Base-by-base conservation (phyloP, 106 monocot species). In the Allium sativum region DNA sequence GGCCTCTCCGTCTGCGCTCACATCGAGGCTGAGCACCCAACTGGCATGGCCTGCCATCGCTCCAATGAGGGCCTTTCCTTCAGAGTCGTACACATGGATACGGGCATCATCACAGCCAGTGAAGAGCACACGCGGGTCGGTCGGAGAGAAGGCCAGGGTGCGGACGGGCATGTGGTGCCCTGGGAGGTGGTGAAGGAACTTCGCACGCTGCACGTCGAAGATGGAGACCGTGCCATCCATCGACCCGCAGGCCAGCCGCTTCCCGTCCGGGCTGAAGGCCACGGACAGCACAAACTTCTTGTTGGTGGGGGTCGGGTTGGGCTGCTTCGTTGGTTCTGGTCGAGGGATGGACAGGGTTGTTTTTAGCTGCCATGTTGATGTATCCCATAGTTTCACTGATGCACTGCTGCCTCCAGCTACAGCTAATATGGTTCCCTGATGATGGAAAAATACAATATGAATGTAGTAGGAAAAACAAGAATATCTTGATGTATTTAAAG, bases 391-490 rank as follows among this genome's bases (percentile, higher is more conserved):
- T 76, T 99, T 99, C 42, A 99, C 64, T 5, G 88, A 72, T 0
- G 73, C 88, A 64, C 92, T 99, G 66, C 88, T 80, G 45, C 92
- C 98, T 55, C 91, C 92, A 45, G 98, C 98, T 50, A 92, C 98
- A 13, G 98, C 98, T 45, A 99, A 52, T 59, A 86, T 65, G 58
- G 66, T 73, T 42, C 98, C 92, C 98, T 99, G 65, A 58, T 10
- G 42, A 41, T 55, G 31, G 31, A 2, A 31, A 31, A 31, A 31
- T 31, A 31, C 31, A 31, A 31, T 31, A 31, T 3, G 5, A 31
- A 31, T n/a, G n/a, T 31, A 31, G 31, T 31, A 31, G 0, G 31
- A 31, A 1, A 31, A 31, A 5, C 5, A 31, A 31, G 5, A 31
- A 31, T 31, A 31, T 31, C 31, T 31, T 31, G 31, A 31, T 31